A percentile compares a stretch with the other conserved stretches of the same genome.
These are phyloP conservation scores for Sugiyamaella paludigena DNA, from an alignment of 1,139 yeast genomes.

Conservation along the genomic window DNA sequence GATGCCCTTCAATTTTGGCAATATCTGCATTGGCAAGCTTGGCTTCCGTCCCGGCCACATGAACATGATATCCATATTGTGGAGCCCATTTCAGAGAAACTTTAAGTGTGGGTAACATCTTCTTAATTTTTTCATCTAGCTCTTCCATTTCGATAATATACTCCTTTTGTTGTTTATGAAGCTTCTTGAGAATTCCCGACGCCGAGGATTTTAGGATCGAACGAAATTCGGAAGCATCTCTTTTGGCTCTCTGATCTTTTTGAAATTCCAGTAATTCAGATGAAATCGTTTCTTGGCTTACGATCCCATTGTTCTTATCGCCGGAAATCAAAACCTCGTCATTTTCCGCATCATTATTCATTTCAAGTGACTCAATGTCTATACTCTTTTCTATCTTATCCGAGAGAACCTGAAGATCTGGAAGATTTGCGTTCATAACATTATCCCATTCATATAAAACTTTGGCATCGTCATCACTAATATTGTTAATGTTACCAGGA, in stretches of 20 bases:
- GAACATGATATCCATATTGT: conserved; percentile 34
- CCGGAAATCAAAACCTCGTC: conserved; percentile 11
- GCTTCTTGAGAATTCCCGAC: conserved; percentile 25
- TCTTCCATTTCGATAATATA: conserved; percentile 23
- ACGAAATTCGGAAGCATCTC: conserved; percentile 22
- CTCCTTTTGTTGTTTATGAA: conserved; percentile 25
- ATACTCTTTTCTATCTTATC: conserved; percentile 17
- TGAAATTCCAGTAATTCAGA: conserved; percentile 12
- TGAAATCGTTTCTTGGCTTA: conserved; percentile 16
- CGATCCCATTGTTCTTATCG: conserved; percentile 3
- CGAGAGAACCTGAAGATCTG: conserved; percentile 9
- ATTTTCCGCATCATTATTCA: not conserved
- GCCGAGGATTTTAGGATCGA: conserved; percentile 27
- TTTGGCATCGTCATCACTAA: not conserved
- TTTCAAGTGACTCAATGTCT: conserved; percentile 10
- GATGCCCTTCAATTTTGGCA: conserved; percentile 20
- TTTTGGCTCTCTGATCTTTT: conserved; percentile 11
- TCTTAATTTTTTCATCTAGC: conserved; percentile 25
- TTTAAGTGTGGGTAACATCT: conserved; percentile 20
- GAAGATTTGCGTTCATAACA: conserved; percentile 12
- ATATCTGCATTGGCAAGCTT: conserved; percentile 13
- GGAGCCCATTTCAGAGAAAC: conserved; percentile 38
- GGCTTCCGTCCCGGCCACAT: conserved; percentile 18
- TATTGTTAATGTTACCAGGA: not conserved
- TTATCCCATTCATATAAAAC: conserved; percentile 12